Evolutionary conservation across 2,329 filamentous ascomycete species (phyloP), one percentile per base, ranked within the genome.

Genomic region (Sordariomycetes sp.): DNA sequence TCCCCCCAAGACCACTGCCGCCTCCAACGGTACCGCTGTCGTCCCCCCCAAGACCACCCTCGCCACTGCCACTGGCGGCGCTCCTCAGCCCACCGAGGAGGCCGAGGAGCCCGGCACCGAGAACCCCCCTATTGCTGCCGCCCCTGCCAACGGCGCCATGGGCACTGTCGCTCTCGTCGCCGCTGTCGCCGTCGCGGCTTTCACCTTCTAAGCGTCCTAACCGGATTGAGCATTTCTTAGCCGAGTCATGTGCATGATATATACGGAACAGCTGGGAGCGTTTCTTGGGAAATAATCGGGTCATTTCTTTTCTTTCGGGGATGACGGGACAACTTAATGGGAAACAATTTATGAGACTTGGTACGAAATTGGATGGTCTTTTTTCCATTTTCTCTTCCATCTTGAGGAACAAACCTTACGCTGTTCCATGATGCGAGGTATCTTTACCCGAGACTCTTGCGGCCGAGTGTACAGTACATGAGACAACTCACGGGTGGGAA

Each of bases 21-120:
- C 62, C 45, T 50, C 45, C 62, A 64, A 65, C 64, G 65, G 63
- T 53, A 52, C 62, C 52, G 60, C 65, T 57, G 54, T 60, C 57
- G 61, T 45, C 25, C 42, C 57, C 20, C 52, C 45, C 28, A 54
- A 50, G 48, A 20, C 51, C 51, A 57, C 54, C 34, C 15, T 57
- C 48, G 28, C 28, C 4, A 32, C 28, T 32, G 28, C 28, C 28
- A 58, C 55, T 55, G 53, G 59, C 42, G 57, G 60, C 53, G 61
- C 62, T 55, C 59, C 60, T 54, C 55, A 62, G 48, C 59, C 62
- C 36, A 54, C 60, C 42, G 39, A 59, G 39, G 58, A 59, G 52
- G 58, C 62, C 35, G 58, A 58, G 50, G 53, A 39, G 51, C 45
- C 61, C 28, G 59, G 62, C 50, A 50, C 52, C 39, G 52, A 39